Evolutionary conservation across 1,139 yeast species (phyloP).

Genomic region (Suhomyces kunorum): DNA sequence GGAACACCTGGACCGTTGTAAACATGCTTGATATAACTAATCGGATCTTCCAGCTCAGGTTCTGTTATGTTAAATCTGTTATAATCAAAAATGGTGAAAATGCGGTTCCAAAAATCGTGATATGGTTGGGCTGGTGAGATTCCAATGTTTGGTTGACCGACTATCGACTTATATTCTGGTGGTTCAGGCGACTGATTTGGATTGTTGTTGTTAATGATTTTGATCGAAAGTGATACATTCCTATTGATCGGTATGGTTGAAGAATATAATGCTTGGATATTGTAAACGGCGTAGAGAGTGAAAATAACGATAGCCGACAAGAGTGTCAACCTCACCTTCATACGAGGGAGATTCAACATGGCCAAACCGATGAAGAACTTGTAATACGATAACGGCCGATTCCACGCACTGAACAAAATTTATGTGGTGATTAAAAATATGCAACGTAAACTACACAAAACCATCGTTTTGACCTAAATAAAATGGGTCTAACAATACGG

Average conservation of each 20-base stretch:
- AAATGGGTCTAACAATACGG: not conserved
- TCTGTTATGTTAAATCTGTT: constrained; percentile 16
- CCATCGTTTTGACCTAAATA: constrained; percentile 4
- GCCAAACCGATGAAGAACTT: constrained; percentile 4
- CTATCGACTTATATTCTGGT: constrained; percentile 6
- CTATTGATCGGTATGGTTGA: constrained; percentile 9
- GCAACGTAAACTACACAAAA: constrained; percentile 5
- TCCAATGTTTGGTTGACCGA: constrained; percentile 11
- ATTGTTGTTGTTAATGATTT: constrained; percentile 5
- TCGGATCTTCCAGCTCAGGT: constrained; percentile 21
- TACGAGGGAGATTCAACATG: constrained; percentile 11
- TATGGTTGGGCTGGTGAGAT: constrained; percentile 10
- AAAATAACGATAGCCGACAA: constrained; percentile 6
- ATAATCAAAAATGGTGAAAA: constrained; percentile 18
- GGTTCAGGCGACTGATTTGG: constrained; percentile 3
- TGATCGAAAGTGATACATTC: constrained; percentile 8
- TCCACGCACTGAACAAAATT: constrained; percentile 5
- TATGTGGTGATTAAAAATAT: constrained; percentile 5
- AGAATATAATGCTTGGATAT: constrained; percentile 6
- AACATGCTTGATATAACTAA: constrained; percentile 26
- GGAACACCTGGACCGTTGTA: constrained; percentile 25
- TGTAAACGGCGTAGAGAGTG: constrained; percentile 5
- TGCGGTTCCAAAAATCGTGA: constrained; percentile 21
- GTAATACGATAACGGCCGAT: constrained; percentile 5
- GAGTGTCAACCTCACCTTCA: constrained; percentile 10